Evolutionary conservation across 108 stramenopile species (phyloP), one percentile per base, ranked within the genome.

Genomic region (Discostella stelligeroides): DNA sequence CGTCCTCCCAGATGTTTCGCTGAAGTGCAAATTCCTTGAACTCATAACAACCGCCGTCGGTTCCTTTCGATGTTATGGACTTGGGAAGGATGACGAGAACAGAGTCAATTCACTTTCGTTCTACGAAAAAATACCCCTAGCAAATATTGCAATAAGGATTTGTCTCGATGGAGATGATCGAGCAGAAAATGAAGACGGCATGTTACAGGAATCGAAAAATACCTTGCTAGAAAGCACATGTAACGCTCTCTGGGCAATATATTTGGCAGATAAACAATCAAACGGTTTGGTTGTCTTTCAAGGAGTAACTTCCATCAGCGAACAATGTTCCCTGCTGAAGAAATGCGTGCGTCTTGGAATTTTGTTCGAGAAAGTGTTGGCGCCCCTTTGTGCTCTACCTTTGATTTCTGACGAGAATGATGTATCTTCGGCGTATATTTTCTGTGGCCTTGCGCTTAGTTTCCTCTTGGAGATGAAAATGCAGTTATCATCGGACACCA

Each of bases 231-330:
- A 60, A 67, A 41, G 43, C 17, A 70, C 80, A 27, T 80, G 63
- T 14, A 37, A 76, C 41, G 68, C 75, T 14, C 66, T 80, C 10
- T 80, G 80, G 80, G 60, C 50, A 43, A 71, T 80, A 17, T 41
- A 72, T 39, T 70, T 71, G 63, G 54, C 80, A 41, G 58, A 51
- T 34, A 54, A 56, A 24, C 27, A 59, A 7, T 42, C 28, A 56
- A 39, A 47, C 13, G 45, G 12, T 46, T 11, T 13, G 27, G 46
- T 1, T n/a, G 11, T n/a, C 25, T 14, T 24, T 46, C 21, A n/a
- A 3, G 75, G 75, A 50, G 17, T 39, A 51, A 72, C 75, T 7
- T 37, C 42, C 14, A 27, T 80, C 23, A 18, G 30, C 25, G 55
- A 72, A 30, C 71, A 76, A 62, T 7, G 57, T 1, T 21, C 41